Base-by-base conservation (phyloP, 106 monocot genomes). In the Xerophyta viscosa region DNA sequence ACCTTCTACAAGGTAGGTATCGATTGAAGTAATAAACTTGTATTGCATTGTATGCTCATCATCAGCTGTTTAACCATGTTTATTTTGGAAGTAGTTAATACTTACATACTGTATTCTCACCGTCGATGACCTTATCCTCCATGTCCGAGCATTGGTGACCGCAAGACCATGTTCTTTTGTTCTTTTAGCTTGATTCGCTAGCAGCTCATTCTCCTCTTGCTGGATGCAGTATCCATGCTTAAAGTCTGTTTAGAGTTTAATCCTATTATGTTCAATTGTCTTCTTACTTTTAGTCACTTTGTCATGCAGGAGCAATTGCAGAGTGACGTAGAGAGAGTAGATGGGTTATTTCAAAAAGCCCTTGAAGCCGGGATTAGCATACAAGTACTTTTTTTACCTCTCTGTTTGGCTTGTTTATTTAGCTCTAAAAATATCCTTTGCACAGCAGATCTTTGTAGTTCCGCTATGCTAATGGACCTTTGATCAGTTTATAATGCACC, bases 1-100 rank as follows among this genome's bases (percentile, higher is more conserved):
- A 52, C 64, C 11, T 96, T 78, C 54, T 96, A 96, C 41, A 88
- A 61, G 67, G 96, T 92, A 61, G 67, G 96, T 92, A 39, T 39
- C 1, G 15, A 39, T 39, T 3, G 15, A 39, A 39, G 39, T 10
- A 15, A 1, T 12, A 8, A 1, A 2, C 39, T 8, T 39, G 10
- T 39, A 8, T 39, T 39, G n/a, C n/a, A n/a, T n/a, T n/a, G n/a
- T n/a, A n/a, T n/a, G n/a, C n/a, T n/a, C n/a, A n/a, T n/a, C n/a
- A n/a, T n/a, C n/a, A n/a, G n/a, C n/a, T n/a, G n/a, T n/a, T n/a
- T n/a, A n/a, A n/a, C n/a, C n/a, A n/a, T n/a, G n/a, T n/a, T n/a
- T n/a, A n/a, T n/a, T n/a, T n/a, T n/a, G n/a, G n/a, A n/a, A n/a
- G n/a, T n/a, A n/a, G n/a, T n/a, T n/a, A n/a, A n/a, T n/a, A n/a